Evolutionary conservation across 352 stramenopile species (phyloP), one percentile per base, ranked within the genome.

Genomic region (Phytophthora constricta): DNA sequence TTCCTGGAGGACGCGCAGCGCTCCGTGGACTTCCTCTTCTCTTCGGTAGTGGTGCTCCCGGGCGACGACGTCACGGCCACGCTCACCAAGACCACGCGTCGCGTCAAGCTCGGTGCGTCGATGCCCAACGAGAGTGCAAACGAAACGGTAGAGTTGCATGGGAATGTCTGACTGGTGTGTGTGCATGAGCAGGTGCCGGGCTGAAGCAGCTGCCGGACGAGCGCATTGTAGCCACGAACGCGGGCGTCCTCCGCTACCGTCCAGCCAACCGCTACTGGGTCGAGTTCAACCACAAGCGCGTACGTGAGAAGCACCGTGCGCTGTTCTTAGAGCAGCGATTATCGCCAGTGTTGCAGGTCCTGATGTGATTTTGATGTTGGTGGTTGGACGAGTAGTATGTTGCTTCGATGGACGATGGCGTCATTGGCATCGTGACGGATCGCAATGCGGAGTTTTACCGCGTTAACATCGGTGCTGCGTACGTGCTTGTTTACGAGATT

Each of bases 361-460:
- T 62, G 25, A 55, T 34, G 33, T 5, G 16, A 19, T 9, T 25
- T 19, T 68, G n/a, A 43, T 64, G 13, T 39, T 53, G 19, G 2
- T 63, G 10, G 16, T 25, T 69, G 62, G 23, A 9, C 39, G 19
- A 33, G 17, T 50, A 96, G 83, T 97, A 97, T 71, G 70, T 77
- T 33, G 79, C 76, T 1, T 75, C 76, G 8, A 78, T 96, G 25
- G 89, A 94, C 49, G 97, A 99, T 68, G 82, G 89, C 19, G 92
- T 99, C 20, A 95, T 99, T 62, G 97, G 94, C 31, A 88, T 99
- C 31, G 90, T 99, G 31, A 96, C 96, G 65, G 96, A 98, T 72
- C 82, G 93, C 34, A 96, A 97, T 49, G 87, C 94, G 14, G 93
- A 98, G 59, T 91, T 96, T 39, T 98, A 99, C 74, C 86, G 95